A percentile compares a stretch with the other conserved stretches of the same genome.
phyloP scores from a whole-genome alignment of 345 rosid genomes.

The Balakata baccata region DNA sequence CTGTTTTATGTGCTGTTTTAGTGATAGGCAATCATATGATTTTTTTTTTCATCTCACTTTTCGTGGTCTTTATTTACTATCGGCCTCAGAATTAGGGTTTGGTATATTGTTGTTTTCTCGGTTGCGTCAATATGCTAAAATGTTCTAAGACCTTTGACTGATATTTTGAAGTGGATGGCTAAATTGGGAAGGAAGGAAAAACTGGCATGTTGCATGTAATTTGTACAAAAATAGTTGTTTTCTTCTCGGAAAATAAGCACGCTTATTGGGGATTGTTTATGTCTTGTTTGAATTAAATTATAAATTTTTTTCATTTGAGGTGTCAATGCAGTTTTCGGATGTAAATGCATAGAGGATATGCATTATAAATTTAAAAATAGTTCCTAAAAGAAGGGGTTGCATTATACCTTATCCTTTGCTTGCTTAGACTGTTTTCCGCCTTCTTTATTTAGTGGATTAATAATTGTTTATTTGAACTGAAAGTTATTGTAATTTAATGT shows the following conservation, averaged over 20 bases:
- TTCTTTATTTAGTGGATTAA: not conserved
- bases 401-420: not conserved
- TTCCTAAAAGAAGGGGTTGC: too few species aligned
- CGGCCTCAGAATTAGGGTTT: conserved; percentile 3
- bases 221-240: not conserved
- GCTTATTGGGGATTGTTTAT: not conserved
- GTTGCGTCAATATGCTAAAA: not conserved
- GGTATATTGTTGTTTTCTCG: not conserved
- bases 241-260: not conserved
- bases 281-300: too few species aligned
- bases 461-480: not conserved
- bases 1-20: not conserved
- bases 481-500: not conserved
- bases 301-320: not conserved
- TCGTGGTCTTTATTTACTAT: not conserved
- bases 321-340: not conserved
- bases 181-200: not conserved
- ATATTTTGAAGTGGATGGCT: not conserved
- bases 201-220: not conserved
- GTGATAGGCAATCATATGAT: not conserved
- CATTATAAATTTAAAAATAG: too few species aligned
- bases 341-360: not conserved
- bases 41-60: too few species aligned
- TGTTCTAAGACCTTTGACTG: not conserved
- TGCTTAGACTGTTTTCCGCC: not conserved